phyloP scores from a whole-genome alignment of 768 basidiomycete species.

The Hortiboletus flavorubellus region DNA sequence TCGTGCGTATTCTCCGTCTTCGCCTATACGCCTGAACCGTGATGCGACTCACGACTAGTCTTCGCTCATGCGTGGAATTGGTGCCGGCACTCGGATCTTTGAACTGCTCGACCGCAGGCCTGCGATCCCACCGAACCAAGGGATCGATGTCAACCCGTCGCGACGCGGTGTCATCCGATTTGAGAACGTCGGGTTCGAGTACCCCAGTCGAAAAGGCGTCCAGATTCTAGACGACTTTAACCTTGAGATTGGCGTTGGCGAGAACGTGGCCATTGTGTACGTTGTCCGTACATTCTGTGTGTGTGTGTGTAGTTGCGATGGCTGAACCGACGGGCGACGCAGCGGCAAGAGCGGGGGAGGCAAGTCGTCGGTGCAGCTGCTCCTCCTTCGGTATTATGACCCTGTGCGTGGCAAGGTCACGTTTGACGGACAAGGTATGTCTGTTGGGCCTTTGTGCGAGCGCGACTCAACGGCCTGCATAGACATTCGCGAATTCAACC shows the following conservation, averaged over 20 bases:
- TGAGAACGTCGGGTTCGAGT: constrained; percentile 82
- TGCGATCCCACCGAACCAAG: constrained; percentile 62
- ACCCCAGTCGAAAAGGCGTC: constrained; percentile 81
- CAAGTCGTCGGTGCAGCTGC: constrained; percentile 87
- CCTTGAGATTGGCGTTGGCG: constrained; percentile 76
- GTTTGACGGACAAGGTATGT: constrained; percentile 79
- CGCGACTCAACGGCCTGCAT: constrained; percentile 13
- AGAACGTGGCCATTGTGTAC: constrained; percentile 89
- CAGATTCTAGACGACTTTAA: constrained; percentile 81
- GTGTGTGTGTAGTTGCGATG: neutral
- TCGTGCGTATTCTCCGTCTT: constrained; percentile 30
- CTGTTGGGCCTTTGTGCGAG: neutral
- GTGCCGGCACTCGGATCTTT: constrained; percentile 91
- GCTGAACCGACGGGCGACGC: neutral
- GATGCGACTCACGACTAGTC: constrained; percentile 41
- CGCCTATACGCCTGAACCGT: too few relatives aligned
- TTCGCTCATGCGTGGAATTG: constrained; percentile 95
- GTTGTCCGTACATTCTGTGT: constrained; percentile 28
- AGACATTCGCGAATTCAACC: constrained; percentile 84
- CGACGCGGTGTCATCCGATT: constrained; percentile 74
- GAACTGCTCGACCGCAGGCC: constrained; percentile 83
- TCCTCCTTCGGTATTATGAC: constrained; percentile 87
- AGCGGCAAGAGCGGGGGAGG: constrained; percentile 93
- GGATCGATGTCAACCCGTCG: constrained; percentile 51
- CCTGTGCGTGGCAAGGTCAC: constrained; percentile 79